Evolutionary conservation across 176 grass and related monocot species (phyloP).

Genomic region (Eleusine indica): DNA sequence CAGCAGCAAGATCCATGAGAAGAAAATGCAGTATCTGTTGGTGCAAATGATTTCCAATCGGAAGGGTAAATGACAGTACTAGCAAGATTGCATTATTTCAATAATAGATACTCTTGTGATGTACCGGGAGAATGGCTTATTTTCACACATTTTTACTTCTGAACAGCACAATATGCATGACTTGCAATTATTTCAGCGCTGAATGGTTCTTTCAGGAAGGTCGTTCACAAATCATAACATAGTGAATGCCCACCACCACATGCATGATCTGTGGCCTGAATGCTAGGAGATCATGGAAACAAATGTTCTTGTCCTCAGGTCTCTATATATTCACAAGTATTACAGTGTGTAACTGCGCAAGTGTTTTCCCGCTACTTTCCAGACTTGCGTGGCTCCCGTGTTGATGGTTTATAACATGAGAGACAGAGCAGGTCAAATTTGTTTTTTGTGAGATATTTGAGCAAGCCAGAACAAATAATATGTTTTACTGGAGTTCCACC

Average conservation of each 20-base stretch:
- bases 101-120: background rate
- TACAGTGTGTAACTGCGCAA: background rate
- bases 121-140: background rate
- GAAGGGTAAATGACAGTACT: background rate
- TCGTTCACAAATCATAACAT: background rate
- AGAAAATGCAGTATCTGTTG: background rate
- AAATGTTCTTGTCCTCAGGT: background rate
- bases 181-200: background rate
- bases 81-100: background rate
- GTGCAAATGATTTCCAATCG: background rate
- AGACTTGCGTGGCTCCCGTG: background rate
- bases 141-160: background rate
- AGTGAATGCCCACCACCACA: background rate
- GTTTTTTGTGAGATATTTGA: background rate
- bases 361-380: background rate
- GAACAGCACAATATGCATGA: background rate
- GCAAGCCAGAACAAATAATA: background rate
- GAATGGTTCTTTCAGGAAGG: background rate
- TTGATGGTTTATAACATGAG: background rate
- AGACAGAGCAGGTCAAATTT: background rate
- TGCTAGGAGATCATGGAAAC: background rate
- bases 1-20: background rate
- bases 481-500: background rate
- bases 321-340: background rate
- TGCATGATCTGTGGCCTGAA: background rate